Evolutionary conservation across 345 rosid genomes (phyloP), one percentile per base, ranked within the genome.

Genomic region (Aethionema arabicum): DNA sequence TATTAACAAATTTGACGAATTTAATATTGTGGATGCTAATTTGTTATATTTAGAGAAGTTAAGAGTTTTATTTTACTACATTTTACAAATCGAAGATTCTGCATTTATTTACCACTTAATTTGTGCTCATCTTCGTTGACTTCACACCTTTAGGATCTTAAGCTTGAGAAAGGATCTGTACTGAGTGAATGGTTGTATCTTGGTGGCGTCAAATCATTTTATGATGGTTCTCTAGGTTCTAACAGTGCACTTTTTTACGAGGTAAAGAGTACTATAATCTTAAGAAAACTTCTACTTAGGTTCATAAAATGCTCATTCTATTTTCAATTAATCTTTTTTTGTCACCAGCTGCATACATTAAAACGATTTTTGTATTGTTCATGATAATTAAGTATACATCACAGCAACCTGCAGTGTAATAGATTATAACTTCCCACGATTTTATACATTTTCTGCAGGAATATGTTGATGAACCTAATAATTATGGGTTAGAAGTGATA

Each of bases 161-260:
- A 74, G 65, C 81, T 69, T 45, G 77, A 67, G 62, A 60, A 51
- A 59, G 96, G 96, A 32, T 64, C 16, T 42, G 66, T 62, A 39
- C 35, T 86, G 47, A 91, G 95, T 57, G 74, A 83, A 51, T 76
- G 92, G 92, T 66, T 86, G 65, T 86, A 91, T 68, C 77, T 85
- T 56, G 92, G 98, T 52, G 98, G 98, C 33, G 87, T 92, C 65
- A 88, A 92, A 82, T 96, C 89, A 42, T 92, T 86, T 76, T 81
- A 82, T 46, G 98, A 92, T 80, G 98, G 98, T 32, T 86, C 98
- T 69, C 65, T 88, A 59, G 95, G 96, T 53, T 85, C 96, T 32
- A 82, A 75, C 43, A 88, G 95, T 75, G 98, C 96, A 62, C 89
- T 88, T n/a, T 83, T 92, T 62, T 61, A 81, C 61, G 93, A 88